Conservation (phyloP, 2,329 filamentous ascomycete species). For the Venturia pyrina region DNA sequence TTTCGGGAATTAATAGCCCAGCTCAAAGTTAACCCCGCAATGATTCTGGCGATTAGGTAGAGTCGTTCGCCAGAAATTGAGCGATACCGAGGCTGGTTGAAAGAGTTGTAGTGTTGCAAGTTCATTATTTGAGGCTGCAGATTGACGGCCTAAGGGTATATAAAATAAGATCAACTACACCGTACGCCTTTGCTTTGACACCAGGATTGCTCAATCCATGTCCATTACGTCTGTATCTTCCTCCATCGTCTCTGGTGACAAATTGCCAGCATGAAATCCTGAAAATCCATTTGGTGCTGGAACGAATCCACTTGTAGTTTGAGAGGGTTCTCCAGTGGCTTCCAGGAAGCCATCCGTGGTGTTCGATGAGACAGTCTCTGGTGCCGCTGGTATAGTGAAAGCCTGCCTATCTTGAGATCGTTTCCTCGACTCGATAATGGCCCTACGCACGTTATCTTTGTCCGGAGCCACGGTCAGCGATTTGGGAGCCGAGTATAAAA, state of each 20-base stretch:
- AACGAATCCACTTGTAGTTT: not conserved
- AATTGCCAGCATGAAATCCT: not conserved
- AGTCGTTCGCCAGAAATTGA: no score
- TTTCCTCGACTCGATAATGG: constrained; percentile 69
- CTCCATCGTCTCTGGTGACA: not conserved
- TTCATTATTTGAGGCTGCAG: no score
- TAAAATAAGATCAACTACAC: not conserved
- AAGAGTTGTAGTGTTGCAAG: no score
- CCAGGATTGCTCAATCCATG: constrained; percentile 36
- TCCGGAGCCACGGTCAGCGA: constrained; percentile 67
- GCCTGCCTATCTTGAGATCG: constrained; percentile 47
- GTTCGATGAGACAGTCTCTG: not conserved
- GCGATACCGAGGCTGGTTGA: no score
- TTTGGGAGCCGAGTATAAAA: constrained; percentile 73
- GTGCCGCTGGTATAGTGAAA: constrained; percentile 4
- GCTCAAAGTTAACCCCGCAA: no score
- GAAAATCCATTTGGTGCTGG: not conserved
- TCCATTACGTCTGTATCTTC: constrained; percentile 57
- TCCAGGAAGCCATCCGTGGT: not conserved
- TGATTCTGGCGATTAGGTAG: no score
- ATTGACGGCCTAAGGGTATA: no score
- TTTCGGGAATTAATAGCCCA: no score
- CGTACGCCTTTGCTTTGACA: not conserved
- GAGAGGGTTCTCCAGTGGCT: not conserved
- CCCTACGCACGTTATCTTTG: constrained; percentile 65